Evolutionary conservation across 2,329 filamentous ascomycete species (phyloP), one percentile per base, ranked within the genome.

Genomic region (Exophiala alcalophila): DNA sequence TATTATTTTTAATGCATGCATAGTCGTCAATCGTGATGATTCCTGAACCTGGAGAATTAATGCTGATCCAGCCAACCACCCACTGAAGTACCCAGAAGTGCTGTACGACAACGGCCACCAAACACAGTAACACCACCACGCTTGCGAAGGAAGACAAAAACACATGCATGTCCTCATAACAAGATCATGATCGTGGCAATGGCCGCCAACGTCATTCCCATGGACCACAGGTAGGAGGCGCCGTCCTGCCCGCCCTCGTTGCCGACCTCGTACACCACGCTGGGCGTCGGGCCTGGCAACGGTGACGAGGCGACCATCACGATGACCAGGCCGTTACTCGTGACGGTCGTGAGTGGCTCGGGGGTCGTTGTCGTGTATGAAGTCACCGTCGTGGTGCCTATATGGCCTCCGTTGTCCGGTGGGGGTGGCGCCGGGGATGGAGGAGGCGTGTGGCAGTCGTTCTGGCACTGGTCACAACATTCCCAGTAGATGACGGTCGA

Each of bases 401-500:
- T 26, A 28, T 31, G 36, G 11, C 28, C 29, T 6, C 15, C 25
- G n/a, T n/a, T n/a, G n/a, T n/a, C n/a, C n/a, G n/a, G n/a, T n/a
- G n/a, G n/a, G n/a, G n/a, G n/a, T n/a, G 34, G 21, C 21, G 25
- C 11, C 18, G 31, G 27, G 10, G 37, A 14, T 11, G 38, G 35
- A 4, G 41, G 41, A 8, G 37, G 34, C 7, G 42, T 42, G 24
- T 42, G 34, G 29, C 49, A 52, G 19, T 47, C 41, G 24, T 33
- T 42, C n/a, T 47, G 35, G 29, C 50, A 53, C 38, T 50, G 47
- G 24, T 53, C 47, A 37, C 50, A 53, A 28, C 50, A 53, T 40
- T 44, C 44, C 38, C 47, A 53, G 28, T 47, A 44, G 14, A 49
- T 31, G 24, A 52, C 30, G 9, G 50, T 53, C n/a, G 44, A 51